Base-by-base conservation (phyloP, 805 yeast species). In the Ogataea polymorpha region DNA sequence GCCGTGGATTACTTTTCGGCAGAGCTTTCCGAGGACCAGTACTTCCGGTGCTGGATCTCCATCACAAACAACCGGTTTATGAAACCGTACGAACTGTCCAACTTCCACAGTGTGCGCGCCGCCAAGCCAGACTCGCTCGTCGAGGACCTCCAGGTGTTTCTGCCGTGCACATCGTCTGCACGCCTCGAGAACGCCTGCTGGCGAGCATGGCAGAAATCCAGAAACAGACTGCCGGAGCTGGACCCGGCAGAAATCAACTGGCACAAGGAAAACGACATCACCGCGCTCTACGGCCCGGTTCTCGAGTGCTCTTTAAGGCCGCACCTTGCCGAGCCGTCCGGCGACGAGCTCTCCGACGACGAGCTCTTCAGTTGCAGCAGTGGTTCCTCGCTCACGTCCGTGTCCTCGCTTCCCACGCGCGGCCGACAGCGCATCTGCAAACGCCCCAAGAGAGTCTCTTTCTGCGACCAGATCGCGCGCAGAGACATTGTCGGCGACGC, bases 181-280 rank as follows among this genome's bases (percentile, higher is more conserved):
- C 65, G 95, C 35, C 67, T 86, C 32, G 90, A 86, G 56, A 86
- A 86, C 55, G 91, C 96, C 12, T 74, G 86, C 36, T 91, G 97
- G 97, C 75, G 98, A 58, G 88, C 96, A 14, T 91, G 97, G 97
- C 84, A 91, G 11, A 89, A 90, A 64, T 72, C 86, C 37, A 75
- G 83, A 51, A 74, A 76, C 49, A 70, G 78, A 20, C 63, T 81
- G 33, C 60, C 67, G 21, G 70, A 78, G 37, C 44, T 70, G 6
- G 54, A 66, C 39, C 80, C 82, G 1, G 57, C 63, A 4, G 45
- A 47, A 25, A 74, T 76, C 29, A 75, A 76, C 55, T 76, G 82
- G 82, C 68, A 65, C 50, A 76, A 76, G 51, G 68, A 63, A 41
- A 72, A 73, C 44, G 82, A 76, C 51, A 68, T 74, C 35, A 76